Evolutionary conservation across 257 asterid species (phyloP).

Genomic region (Scutellaria barbata): DNA sequence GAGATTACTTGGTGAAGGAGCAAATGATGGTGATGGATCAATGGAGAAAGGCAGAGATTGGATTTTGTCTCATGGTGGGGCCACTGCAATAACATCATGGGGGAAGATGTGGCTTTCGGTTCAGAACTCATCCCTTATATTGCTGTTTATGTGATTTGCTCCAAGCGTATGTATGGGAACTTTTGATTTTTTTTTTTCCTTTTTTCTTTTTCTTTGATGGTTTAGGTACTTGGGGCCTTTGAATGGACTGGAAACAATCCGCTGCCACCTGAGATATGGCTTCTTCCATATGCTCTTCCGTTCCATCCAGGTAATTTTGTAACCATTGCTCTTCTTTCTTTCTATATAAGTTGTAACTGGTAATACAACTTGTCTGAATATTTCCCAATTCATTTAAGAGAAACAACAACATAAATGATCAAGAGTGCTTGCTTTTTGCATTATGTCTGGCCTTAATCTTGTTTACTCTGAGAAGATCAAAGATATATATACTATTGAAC

Average conservation of each 20-base stretch:
- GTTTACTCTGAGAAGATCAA: not conserved
- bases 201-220: conserved; percentile 21
- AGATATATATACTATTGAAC: not conserved
- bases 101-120: conserved; percentile 99
- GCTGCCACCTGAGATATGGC: conserved; percentile 98
- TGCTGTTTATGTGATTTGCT: conserved; percentile 24
- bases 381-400: not conserved
- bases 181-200: conserved; percentile 25
- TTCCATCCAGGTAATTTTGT: conserved; percentile 83
- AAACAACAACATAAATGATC: not conserved
- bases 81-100: conserved; percentile 95
- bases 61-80: conserved; percentile 94
- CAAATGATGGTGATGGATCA: conserved; percentile 87
- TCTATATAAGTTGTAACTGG: conserved; percentile 32
- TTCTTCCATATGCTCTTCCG: conserved; percentile 83
- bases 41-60: conserved; percentile 95
- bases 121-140: conserved; percentile 40
- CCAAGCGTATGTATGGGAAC: conserved; percentile 14
- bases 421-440: conserved; percentile 30
- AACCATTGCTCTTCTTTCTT: conserved; percentile 24
- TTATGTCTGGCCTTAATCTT: not conserved
- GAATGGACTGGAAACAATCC: conserved; percentile 99
- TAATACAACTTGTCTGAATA: not conserved
- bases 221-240: conserved; percentile 91
- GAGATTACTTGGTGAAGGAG: conserved; percentile 97